Conservation (phyloP, 257 asterid species). For the Ajuga chamaepitys region DNA sequence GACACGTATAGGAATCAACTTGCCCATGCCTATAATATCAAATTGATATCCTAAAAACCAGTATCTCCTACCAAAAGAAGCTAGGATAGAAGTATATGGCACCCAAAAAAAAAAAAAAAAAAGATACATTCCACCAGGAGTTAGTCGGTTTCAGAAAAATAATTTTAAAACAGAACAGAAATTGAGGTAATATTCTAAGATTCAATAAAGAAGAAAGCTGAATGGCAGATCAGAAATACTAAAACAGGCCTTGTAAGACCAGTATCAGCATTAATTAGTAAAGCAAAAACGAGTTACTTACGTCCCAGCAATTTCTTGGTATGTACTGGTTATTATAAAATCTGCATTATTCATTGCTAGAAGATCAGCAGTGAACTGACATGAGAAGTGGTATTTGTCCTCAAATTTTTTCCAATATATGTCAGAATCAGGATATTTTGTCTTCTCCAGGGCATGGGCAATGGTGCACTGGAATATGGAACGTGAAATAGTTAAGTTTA, state of each 20-base stretch:
- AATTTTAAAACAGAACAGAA: too few species aligned
- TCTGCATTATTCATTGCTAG: slow-evolving; percentile 95
- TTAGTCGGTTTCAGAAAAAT: too few species aligned
- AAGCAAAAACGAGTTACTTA: slow-evolving; percentile 29
- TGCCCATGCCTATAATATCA: too few species aligned
- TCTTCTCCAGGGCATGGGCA: slow-evolving; percentile 98
- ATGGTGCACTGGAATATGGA: slow-evolving; percentile 68
- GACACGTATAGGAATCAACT: too few species aligned
- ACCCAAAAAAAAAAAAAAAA: too few species aligned
- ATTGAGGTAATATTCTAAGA: neutral
- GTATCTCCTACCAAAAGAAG: too few species aligned
- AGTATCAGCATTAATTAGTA: neutral
- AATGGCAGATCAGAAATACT: neutral
- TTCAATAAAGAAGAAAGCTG: neutral
- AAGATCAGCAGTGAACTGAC: slow-evolving; percentile 96
- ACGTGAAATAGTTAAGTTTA: neutral
- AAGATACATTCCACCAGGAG: too few species aligned
- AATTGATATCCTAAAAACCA: too few species aligned
- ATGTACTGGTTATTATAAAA: slow-evolving; percentile 92
- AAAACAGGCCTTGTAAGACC: neutral
- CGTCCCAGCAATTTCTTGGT: slow-evolving; percentile 99
- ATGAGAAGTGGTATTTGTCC: slow-evolving; percentile 90
- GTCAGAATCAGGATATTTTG: slow-evolving; percentile 98
- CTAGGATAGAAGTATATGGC: too few species aligned
- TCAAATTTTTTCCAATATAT: slow-evolving; percentile 83